Percentiles rank a stretch among this genome's conserved stretches.
Evolutionary conservation across 169 alveolate genomes (phyloP).

Genomic region (Plasmodium reichenowi): DNA sequence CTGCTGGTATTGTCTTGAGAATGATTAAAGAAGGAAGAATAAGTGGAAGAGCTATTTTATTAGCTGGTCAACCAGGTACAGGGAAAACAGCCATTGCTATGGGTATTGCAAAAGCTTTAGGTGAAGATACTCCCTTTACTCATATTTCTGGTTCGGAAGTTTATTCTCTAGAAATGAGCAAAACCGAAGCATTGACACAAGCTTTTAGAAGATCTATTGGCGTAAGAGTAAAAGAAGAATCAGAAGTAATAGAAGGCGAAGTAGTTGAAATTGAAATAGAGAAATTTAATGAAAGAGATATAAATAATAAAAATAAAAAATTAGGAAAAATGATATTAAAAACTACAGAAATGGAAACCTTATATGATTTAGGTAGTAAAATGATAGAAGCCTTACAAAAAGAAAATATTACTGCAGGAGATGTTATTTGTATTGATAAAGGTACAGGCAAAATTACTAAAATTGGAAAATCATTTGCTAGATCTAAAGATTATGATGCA

Average conservation of each 20-base stretch:
- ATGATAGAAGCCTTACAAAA: constrained; percentile 92
- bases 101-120: constrained; percentile 98
- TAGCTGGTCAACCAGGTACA: constrained; percentile 99
- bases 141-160: constrained; percentile 99
- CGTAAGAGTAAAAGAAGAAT: constrained; percentile 98
- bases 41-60: constrained; percentile 98
- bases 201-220: constrained; percentile 99
- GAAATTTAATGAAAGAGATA: constrained; percentile 79
- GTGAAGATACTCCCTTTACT: constrained; percentile 98
- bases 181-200: constrained; percentile 96
- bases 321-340: constrained; percentile 96
- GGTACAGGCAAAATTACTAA: constrained; percentile 97
- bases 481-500: constrained; percentile 98
- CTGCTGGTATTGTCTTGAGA: constrained; percentile 96
- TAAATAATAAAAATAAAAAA: constrained; percentile 73
- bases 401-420: constrained; percentile 92
- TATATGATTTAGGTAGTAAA: constrained; percentile 96
- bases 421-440: constrained; percentile 97
- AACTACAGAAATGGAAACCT: constrained; percentile 99
- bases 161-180: constrained; percentile 97
- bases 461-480: constrained; percentile 97
- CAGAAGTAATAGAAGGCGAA: constrained; percentile 99
- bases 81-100: constrained; percentile 99
- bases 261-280: constrained; percentile 99
- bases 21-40: constrained; percentile 97